phyloP scores from a whole-genome alignment of 495 filamentous ascomycete genomes.

The Penicillium pancosmium region DNA sequence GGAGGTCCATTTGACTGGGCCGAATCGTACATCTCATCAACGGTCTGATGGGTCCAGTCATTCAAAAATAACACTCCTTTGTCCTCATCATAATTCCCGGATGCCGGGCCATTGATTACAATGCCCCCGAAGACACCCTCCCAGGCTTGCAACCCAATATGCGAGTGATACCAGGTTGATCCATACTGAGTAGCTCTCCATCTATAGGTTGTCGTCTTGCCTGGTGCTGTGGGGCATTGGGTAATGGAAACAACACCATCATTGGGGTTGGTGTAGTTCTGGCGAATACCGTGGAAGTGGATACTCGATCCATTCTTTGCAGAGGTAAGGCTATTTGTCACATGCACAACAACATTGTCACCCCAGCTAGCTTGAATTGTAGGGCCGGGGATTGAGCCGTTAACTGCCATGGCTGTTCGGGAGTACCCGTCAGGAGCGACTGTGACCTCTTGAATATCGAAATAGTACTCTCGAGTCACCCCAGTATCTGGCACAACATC shows the following conservation, averaged over 20 bases:
- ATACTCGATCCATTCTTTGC: slow-evolving; percentile 62
- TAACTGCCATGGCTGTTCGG: slow-evolving; percentile 79
- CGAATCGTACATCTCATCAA: slow-evolving; percentile 22
- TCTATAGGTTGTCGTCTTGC: slow-evolving; percentile 65
- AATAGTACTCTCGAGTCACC: slow-evolving; percentile 37
- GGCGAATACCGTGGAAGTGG: slow-evolving; percentile 56
- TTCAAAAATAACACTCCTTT: slow-evolving; percentile 59
- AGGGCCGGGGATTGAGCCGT: slow-evolving; percentile 62
- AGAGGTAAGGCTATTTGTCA: slow-evolving; percentile 69
- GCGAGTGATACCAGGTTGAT: slow-evolving; percentile 81
- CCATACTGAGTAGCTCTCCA: slow-evolving; percentile 75
- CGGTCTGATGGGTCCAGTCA: slow-evolving; percentile 54
- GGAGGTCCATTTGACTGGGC: slow-evolving; percentile 22
- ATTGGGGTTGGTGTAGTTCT: slow-evolving; percentile 49
- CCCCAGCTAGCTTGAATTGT: slow-evolving; percentile 67
- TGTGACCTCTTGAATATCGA: slow-evolving; percentile 46
- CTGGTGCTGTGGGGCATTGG: slow-evolving; percentile 69
- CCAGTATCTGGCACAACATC: slow-evolving; percentile 41
- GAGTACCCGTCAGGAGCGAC: slow-evolving; percentile 77
- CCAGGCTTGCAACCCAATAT: slow-evolving; percentile 64
- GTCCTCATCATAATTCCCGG: slow-evolving; percentile 67
- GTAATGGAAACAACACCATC: slow-evolving; percentile 69
- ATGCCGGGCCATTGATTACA: slow-evolving; percentile 51
- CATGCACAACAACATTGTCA: slow-evolving; percentile 69
- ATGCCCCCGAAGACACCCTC: slow-evolving; percentile 39